Evolutionary conservation across 2,329 filamentous ascomycete genomes (phyloP).

Genomic region (Claviceps sp.): DNA sequence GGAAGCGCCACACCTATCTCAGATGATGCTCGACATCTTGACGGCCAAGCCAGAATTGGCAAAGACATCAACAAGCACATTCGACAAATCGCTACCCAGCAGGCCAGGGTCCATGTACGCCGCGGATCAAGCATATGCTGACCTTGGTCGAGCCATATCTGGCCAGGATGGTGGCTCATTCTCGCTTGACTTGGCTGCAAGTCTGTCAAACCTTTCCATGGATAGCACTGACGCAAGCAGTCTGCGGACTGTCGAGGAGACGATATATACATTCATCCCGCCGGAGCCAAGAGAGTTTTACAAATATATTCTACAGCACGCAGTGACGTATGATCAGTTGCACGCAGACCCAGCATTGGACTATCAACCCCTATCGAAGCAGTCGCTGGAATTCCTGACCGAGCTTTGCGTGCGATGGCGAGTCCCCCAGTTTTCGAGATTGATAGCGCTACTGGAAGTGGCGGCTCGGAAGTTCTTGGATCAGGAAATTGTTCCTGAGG

Average conservation of each 20-base stretch:
- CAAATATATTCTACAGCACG: slow-evolving; percentile 66
- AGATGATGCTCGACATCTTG: slow-evolving; percentile 86
- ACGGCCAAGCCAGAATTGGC: slow-evolving; percentile 75
- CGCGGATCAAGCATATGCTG: slow-evolving; percentile 38
- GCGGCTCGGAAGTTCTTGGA: slow-evolving; percentile 74
- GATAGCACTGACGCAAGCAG: slow-evolving; percentile 34
- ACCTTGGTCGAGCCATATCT: slow-evolving; percentile 38
- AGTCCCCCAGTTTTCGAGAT: slow-evolving; percentile 66
- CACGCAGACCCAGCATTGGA: slow-evolving; percentile 38
- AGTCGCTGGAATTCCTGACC: slow-evolving; percentile 68
- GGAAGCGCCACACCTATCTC: slow-evolving; percentile 76
- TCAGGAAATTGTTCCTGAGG: slow-evolving; percentile 67
- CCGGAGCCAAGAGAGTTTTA: slow-evolving; percentile 72
- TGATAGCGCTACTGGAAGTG: slow-evolving; percentile 74
- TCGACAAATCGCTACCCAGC: slow-evolving; percentile 44
- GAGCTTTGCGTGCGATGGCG: slow-evolving; percentile 85
- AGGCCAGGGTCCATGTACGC: slow-evolving; percentile 29
- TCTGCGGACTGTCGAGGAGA: slow-evolving; percentile 43
- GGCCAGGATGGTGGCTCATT: slow-evolving; percentile 28
- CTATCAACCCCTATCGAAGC: slow-evolving; percentile 51
- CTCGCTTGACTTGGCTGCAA: slow-evolving; percentile 52
- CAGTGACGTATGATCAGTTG: slow-evolving; percentile 51
- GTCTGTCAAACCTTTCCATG: slow-evolving; percentile 52
- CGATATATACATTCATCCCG: slow-evolving; percentile 80
- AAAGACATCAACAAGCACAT: slow-evolving; percentile 52